Percentiles rank a stretch among this genome's conserved stretches.
phyloP scores from a whole-genome alignment of 2,329 filamentous ascomycete genomes.

The Macrophomina phaseolina region DNA sequence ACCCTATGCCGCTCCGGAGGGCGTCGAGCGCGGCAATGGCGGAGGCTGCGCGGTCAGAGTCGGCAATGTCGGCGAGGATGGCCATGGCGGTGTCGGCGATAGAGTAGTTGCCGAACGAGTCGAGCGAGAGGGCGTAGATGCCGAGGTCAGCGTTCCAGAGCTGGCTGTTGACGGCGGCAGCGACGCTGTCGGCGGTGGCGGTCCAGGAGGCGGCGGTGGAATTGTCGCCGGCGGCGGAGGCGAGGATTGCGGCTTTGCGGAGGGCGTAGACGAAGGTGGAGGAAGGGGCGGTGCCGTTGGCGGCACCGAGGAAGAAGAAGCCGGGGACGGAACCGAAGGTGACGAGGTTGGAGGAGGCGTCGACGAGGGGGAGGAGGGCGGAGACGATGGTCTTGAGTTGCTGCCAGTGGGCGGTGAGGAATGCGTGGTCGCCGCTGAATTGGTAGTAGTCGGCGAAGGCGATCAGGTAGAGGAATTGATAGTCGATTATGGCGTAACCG shows the following conservation, averaged over 20 bases:
- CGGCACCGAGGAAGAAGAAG: slow-evolving; percentile 37
- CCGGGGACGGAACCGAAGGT: slow-evolving; percentile 23
- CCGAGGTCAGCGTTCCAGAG: slow-evolving; percentile 44
- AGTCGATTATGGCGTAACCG: slow-evolving; percentile 34
- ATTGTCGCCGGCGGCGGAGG: slow-evolving; percentile 39
- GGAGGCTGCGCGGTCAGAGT: slow-evolving; percentile 36
- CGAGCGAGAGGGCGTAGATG: slow-evolving; percentile 39
- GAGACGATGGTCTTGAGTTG: slow-evolving; percentile 34
- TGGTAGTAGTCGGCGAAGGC: slow-evolving; percentile 38
- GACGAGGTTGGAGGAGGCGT: slow-evolving; percentile 36
- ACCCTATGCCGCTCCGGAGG: slow-evolving; percentile 44
- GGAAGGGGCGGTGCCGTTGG: slow-evolving; percentile 38
- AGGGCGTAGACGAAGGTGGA: slow-evolving; percentile 38
- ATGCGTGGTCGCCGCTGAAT: slow-evolving; percentile 32
- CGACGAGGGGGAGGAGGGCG: slow-evolving; percentile 36
- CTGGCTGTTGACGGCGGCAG: slow-evolving; percentile 36
- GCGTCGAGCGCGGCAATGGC: slow-evolving; percentile 40
- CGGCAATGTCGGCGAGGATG: slow-evolving; percentile 43
- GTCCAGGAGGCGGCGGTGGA: slow-evolving; percentile 34
- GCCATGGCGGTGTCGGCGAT: slow-evolving; percentile 39
- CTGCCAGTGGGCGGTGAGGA: slow-evolving; percentile 34
- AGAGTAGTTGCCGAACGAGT: slow-evolving; percentile 36
- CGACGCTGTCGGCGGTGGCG: slow-evolving; percentile 33
- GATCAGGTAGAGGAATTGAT: slow-evolving; percentile 40
- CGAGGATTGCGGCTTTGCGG: slow-evolving; percentile 36